Base-by-base conservation (phyloP, 1,284 basidiomycete species). In the Fomitopsis schrenkii region DNA sequence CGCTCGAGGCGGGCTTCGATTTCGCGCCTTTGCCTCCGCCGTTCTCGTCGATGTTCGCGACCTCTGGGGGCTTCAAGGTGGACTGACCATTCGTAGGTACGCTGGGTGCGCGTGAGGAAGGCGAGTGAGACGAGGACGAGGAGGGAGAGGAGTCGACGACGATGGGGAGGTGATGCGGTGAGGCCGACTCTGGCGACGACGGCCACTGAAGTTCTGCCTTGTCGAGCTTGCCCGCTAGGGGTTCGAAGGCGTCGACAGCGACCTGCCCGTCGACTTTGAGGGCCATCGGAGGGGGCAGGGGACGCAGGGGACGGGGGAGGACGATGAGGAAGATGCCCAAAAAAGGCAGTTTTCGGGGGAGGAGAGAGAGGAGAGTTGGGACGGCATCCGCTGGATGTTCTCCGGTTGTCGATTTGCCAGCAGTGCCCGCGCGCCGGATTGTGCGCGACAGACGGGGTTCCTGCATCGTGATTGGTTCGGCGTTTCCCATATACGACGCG, bases 401-500 rank as follows among this genome's bases (percentile, higher is more conserved):
- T 58, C 54, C 58, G 59, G 58, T 60, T 63, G 63, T 65, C 59
- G 65, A 63, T 63, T 66, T 67, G 66, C 62, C 52, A 54, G 52
- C 52, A 54, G 52, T 36, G 52, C 35, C 50, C 35, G 52, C 36
- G 48, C 48, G 48, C 48, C 48, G 48, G 48, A 50, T 28, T 33
- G 28, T 54, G 52, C 52, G 52, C 36, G 52, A 54, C 35, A 40
- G 36, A 35, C 33, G 55, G 58, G 57, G 45, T 65, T 44, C 62
- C 22, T 22, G 56, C 57, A 7, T 57, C 64, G 68, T 69, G 61
- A 74, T 74, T 74, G 71, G 72, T 53, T 62, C 72, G 72, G 72
- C 72, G 38, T 70, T 69, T 68, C 68, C 72, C 72, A 74, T 66
- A 59, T 74, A 74, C 72, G 71, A 74, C 53, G 58, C 58, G 42